A percentile compares a stretch with the other conserved stretches of the same genome.
Evolutionary conservation across 192 early-diverging fungal species (phyloP).

Genomic region (Neocallimastix lanati): DNA sequence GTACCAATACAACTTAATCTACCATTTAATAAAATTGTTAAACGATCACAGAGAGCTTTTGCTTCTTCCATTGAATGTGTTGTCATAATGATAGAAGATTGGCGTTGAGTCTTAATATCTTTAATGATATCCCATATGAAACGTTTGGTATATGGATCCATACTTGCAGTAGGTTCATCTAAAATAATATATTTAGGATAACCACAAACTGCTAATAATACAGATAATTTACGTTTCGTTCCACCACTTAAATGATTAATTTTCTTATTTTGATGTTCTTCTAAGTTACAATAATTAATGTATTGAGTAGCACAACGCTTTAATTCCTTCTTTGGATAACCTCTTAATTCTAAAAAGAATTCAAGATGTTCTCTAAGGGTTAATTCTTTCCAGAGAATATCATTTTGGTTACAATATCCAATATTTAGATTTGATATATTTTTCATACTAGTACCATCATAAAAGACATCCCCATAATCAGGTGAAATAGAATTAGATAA

Average conservation of each 20-base stretch:
- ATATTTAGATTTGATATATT: background rate
- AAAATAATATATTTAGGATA: background rate
- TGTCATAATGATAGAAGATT: background rate
- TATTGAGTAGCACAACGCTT: background rate
- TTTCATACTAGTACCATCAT: background rate
- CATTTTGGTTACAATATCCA: background rate
- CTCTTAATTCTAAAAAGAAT: background rate
- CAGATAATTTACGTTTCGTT: background rate
- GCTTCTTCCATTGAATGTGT: background rate
- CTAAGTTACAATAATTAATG: background rate
- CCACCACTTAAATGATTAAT: background rate
- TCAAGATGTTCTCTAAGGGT: background rate
- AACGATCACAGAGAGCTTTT: background rate
- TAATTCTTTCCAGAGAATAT: background rate
- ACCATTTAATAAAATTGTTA: background rate
- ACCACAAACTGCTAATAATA: background rate
- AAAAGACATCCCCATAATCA: background rate
- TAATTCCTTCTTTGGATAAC: background rate
- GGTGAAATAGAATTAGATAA: background rate
- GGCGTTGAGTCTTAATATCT: background rate
- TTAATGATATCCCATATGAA: background rate
- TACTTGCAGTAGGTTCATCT: too few relatives aligned
- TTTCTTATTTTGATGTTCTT: background rate
- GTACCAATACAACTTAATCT: background rate
- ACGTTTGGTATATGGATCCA: background rate